These are phyloP conservation scores for Perilla frutescens DNA, from an alignment of 257 asterid genomes.

Conservation along the genomic window DNA sequence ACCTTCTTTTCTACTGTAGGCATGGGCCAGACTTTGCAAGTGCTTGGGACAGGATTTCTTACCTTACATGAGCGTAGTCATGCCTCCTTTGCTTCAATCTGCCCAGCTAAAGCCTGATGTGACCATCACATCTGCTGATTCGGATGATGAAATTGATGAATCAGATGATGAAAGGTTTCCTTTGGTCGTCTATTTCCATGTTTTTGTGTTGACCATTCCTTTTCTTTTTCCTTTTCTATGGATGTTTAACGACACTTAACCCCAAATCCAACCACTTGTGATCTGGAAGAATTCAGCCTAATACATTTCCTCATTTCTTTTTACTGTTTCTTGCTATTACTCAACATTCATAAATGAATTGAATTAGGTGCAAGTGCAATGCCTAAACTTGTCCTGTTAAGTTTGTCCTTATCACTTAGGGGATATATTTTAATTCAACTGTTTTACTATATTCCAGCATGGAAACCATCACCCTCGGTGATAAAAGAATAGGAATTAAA, in stretches of 20 bases:
- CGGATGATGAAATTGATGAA: constrained; percentile 77
- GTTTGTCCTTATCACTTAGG: constrained; percentile 1
- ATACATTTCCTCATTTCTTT: background rate
- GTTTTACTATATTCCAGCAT: constrained; percentile 63
- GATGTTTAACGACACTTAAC: constrained; percentile 3
- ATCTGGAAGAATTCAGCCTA: constrained; percentile 10
- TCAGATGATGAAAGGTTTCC: constrained; percentile 84
- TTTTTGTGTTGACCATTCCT: background rate
- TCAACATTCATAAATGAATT: background rate
- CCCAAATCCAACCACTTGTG: background rate
- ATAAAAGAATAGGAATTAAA: constrained; percentile 94
- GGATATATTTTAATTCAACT: constrained; percentile 13
- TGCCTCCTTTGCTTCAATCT: constrained; percentile 91
- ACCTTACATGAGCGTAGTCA: constrained; percentile 87
- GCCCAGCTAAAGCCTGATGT: constrained; percentile 96
- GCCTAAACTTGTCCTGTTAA: constrained; percentile 10
- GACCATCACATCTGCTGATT: constrained; percentile 79
- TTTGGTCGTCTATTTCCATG: constrained; percentile 17
- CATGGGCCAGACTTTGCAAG: constrained; percentile 97
- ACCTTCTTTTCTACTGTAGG: constrained; percentile 49
- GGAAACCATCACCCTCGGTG: constrained; percentile 97
- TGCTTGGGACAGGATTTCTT: constrained; percentile 95
- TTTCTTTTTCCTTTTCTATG: background rate
- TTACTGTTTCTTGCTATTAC: background rate
- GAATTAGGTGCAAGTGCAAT: constrained; percentile 14